Evolutionary conservation across 495 filamentous ascomycete species (phyloP).

Genomic region (Amphirosellinia nigrospora): DNA sequence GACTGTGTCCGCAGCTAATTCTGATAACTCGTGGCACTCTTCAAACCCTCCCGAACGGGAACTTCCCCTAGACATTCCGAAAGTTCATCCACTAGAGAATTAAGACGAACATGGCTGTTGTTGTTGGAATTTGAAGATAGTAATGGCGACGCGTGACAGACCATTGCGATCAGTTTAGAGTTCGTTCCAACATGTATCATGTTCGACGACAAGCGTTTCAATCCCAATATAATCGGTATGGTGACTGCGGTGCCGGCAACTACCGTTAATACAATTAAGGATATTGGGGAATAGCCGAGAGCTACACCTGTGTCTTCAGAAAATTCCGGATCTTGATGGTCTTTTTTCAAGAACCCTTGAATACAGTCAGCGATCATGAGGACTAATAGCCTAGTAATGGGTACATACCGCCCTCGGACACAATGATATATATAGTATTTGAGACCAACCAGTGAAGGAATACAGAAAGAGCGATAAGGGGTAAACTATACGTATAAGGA

Average conservation of each 20-base stretch:
- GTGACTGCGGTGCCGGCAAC: conserved; percentile 24
- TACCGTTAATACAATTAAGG: conserved; percentile 24
- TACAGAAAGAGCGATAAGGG: conserved; percentile 29
- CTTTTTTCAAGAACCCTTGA: no score
- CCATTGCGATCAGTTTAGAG: conserved; percentile 31
- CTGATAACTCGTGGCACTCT: no score
- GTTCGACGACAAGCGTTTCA: conserved; percentile 27
- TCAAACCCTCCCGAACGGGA: no score
- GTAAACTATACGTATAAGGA: conserved; percentile 36
- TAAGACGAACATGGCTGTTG: no score
- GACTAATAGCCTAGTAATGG: conserved; percentile 35
- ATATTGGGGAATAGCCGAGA: conserved; percentile 27
- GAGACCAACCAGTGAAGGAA: conserved; percentile 34
- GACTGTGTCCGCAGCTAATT: no score
- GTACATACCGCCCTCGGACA: conserved; percentile 10
- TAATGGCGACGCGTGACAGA: conserved; percentile 34
- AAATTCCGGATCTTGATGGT: no score
- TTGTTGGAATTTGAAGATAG: no score
- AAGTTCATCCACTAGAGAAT: no score
- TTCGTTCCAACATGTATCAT: conserved; percentile 31
- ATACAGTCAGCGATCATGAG: no score
- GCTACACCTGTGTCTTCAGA: conserved; percentile 30
- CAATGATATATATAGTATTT: conserved; percentile 24
- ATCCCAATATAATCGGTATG: conserved; percentile 20
- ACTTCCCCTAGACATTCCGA: no score